These are phyloP conservation scores for Oryza coarctata DNA, from an alignment of 176 grass and related monocot genomes.

Conservation along the genomic window DNA sequence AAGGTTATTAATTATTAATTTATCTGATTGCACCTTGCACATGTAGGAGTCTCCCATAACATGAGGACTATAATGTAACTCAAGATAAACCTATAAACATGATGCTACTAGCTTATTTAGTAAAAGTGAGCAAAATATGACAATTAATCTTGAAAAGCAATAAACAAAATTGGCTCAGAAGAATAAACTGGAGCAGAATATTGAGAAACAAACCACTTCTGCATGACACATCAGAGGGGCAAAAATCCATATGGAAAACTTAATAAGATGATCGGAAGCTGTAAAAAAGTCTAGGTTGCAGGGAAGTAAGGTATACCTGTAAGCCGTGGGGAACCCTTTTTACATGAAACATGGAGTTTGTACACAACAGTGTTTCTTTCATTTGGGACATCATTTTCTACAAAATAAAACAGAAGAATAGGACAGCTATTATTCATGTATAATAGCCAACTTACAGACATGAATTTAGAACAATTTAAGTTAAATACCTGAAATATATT, in stretches of 20 bases:
- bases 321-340: constrained; percentile 50
- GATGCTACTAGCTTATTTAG: too few relatives aligned
- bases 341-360: constrained; percentile 74
- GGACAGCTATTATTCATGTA: constrained; percentile 11
- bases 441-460: background rate
- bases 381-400: constrained; percentile 85
- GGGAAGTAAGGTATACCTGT: constrained; percentile 60
- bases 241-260: background rate
- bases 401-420: constrained; percentile 29
- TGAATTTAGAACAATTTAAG: constrained; percentile 17
- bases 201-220: background rate
- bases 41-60: too few relatives aligned
- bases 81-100: too few relatives aligned
- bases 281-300: background rate
- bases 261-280: background rate
- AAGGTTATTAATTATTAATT: background rate
- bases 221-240: background rate
- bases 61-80: too few relatives aligned
- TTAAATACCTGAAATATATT: constrained; percentile 65
- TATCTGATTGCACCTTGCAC: too few relatives aligned
- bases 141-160: constrained; percentile 30
- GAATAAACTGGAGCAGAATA: background rate
- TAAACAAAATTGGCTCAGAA: background rate
- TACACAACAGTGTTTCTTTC: constrained; percentile 92
- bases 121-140: too few relatives aligned